Percentiles rank a stretch among this genome's conserved stretches.
Evolutionary conservation across 345 rosid genomes (phyloP).

Genomic region (Sisymbrium altissimum): DNA sequence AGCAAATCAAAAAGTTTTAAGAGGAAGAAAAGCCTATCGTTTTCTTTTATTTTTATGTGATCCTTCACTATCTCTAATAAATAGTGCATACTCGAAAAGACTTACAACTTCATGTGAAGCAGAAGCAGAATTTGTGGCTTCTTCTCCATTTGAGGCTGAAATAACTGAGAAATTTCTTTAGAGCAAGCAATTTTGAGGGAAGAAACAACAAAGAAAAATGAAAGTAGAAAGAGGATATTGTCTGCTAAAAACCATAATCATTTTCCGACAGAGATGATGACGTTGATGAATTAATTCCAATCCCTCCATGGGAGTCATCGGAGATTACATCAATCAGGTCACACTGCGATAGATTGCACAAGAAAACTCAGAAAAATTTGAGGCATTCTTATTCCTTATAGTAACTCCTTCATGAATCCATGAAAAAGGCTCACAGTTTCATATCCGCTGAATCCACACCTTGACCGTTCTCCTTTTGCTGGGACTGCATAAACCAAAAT

Average conservation of each 20-base stretch:
- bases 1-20: neutral
- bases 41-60: neutral
- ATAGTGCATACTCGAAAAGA: neutral
- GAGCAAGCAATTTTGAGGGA: conserved; percentile 5
- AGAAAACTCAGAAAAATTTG: neutral
- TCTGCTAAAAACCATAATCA: conserved; percentile 17
- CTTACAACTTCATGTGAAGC: conserved; percentile 23
- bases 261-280: conserved; percentile 12
- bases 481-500: conserved; percentile 27
- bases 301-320: conserved; percentile 19
- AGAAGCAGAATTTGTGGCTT: conserved; percentile 15
- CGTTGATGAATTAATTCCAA: conserved; percentile 6
- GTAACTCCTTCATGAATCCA: neutral
- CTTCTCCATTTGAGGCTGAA: conserved; percentile 27
- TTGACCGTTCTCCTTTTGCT: conserved; percentile 22
- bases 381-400: neutral
- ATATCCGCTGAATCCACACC: conserved; percentile 29
- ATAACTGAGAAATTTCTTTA: neutral
- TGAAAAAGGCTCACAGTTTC: conserved; percentile 39
- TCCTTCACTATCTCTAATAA: neutral
- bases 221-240: neutral
- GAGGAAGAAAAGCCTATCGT: neutral
- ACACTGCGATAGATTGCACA: conserved; percentile 4
- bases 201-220: conserved; percentile 3
- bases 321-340: conserved; percentile 16